phyloP scores from a whole-genome alignment of 352 stramenopile species.

The Phytophthora hybrid region DNA sequence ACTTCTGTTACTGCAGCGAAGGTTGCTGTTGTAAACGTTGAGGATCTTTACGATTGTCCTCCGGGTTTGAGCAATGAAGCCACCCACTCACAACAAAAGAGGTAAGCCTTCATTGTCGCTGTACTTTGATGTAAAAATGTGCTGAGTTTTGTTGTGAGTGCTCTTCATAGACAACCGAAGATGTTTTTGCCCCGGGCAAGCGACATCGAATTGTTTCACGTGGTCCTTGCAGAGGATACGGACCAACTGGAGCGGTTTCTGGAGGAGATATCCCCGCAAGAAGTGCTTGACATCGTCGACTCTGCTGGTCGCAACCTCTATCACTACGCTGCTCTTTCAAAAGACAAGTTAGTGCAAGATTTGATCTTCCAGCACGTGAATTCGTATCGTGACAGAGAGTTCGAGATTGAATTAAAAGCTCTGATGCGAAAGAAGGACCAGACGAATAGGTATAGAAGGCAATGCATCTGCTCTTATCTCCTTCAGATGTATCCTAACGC shows the following conservation, averaged over 20 bases:
- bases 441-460: constrained; percentile 34
- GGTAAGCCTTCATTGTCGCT: background rate
- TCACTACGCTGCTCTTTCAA: constrained; percentile 59
- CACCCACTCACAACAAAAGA: background rate
- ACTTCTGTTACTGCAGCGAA: constrained; percentile 2
- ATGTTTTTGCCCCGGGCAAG: constrained; percentile 51
- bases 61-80: background rate
- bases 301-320: constrained; percentile 43
- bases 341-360: constrained; percentile 15
- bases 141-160: background rate
- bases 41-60: constrained; percentile 39
- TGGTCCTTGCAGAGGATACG: constrained; percentile 38
- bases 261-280: constrained; percentile 27
- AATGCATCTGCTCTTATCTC: background rate
- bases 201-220: constrained; percentile 57
- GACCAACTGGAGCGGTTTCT: constrained; percentile 36
- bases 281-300: constrained; percentile 49
- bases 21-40: constrained; percentile 10
- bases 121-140: background rate
- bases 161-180: constrained; percentile 17
- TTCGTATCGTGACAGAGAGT: constrained; percentile 31
- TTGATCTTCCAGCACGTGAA: constrained; percentile 48
- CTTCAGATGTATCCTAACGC: background rate
- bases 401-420: constrained; percentile 37
- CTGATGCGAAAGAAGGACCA: constrained; percentile 47